A percentile compares a stretch with the other conserved stretches of the same genome.
Evolutionary conservation across 164 flowering plant genomes (phyloP).

Genomic region (Nymphaea colorata): DNA sequence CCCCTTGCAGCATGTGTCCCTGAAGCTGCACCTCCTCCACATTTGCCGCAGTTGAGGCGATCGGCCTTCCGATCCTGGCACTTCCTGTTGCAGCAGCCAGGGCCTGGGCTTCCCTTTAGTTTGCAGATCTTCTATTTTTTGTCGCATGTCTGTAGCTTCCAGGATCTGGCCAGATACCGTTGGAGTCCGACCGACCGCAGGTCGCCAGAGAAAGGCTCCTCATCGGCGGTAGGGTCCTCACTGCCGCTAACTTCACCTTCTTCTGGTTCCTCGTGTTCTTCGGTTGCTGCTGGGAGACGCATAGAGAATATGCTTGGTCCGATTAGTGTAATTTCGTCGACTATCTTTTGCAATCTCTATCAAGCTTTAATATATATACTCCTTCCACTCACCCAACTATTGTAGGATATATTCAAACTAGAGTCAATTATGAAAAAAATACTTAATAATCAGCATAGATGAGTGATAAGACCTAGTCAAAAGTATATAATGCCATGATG

Average conservation of each 20-base stretch:
- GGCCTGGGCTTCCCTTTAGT: slow-evolving; percentile 13
- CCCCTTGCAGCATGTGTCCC: slow-evolving; percentile 20
- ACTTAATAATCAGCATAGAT: too few species aligned
- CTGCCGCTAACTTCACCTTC: not conserved
- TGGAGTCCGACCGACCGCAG: slow-evolving; percentile 5
- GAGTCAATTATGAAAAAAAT: too few species aligned
- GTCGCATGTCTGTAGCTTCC: slow-evolving; percentile 5
- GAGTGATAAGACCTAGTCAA: too few species aligned
- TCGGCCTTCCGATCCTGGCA: slow-evolving; percentile 17
- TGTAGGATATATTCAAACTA: too few species aligned
- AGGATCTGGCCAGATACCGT: slow-evolving; percentile 4
- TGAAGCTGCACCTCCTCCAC: slow-evolving; percentile 23
- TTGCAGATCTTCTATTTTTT: slow-evolving; percentile 14
- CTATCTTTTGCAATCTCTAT: too few species aligned
- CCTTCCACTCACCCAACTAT: too few species aligned
- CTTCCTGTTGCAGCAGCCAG: slow-evolving; percentile 23
- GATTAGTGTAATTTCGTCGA: too few species aligned
- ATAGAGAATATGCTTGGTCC: too few species aligned
- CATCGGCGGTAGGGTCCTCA: not conserved
- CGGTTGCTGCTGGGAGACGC: too few species aligned
- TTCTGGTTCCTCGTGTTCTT: too few species aligned
- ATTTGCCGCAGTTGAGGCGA: slow-evolving; percentile 20
- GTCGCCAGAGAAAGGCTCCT: not conserved
- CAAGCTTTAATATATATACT: too few species aligned
- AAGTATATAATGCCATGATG: too few species aligned